Percentiles rank a stretch among this genome's conserved stretches.
Evolutionary conservation across 78 protist genomes (phyloP).

Genomic region (Mantamonas sphyraenae): DNA sequence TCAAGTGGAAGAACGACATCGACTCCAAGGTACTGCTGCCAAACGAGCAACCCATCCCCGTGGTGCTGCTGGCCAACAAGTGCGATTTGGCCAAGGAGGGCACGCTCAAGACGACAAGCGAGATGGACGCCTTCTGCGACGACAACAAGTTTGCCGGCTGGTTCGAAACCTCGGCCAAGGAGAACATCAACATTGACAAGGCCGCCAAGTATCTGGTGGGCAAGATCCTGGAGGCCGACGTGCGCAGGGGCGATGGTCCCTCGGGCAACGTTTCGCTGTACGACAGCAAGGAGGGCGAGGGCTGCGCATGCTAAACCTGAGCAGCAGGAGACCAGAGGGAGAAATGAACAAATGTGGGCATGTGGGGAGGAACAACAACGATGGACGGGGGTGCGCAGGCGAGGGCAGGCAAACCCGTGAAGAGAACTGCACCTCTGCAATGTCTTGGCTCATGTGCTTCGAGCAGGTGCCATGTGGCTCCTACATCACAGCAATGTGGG

Average conservation of each 20-base stretch:
- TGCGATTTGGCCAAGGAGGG: constrained; percentile 61
- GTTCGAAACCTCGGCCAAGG: constrained; percentile 81
- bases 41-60: constrained; percentile 66
- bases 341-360: too few species aligned
- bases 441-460: too few species aligned
- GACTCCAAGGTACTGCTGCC: constrained; percentile 24
- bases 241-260: neutral
- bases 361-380: too few species aligned
- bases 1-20: constrained; percentile 87
- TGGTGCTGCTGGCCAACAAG: constrained; percentile 86
- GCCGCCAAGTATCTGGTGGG: constrained; percentile 62
- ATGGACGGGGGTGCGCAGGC: too few species aligned
- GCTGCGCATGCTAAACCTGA: too few species aligned
- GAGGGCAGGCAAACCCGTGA: too few species aligned
- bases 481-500: too few species aligned
- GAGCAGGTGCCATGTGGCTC: too few species aligned
- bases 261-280: too few species aligned
- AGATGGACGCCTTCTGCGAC: constrained; percentile 71
- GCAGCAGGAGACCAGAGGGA: too few species aligned
- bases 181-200: constrained; percentile 65
- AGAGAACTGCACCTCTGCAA: too few species aligned
- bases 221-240: constrained; percentile 46
- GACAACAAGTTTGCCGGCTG: constrained; percentile 75
- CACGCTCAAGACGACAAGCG: constrained; percentile 34
- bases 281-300: too few species aligned